Percentiles rank a stretch among this genome's conserved stretches.
Conservation (phyloP, 108 stramenopile genomes). For the Discostella stelligeroides region DNA sequence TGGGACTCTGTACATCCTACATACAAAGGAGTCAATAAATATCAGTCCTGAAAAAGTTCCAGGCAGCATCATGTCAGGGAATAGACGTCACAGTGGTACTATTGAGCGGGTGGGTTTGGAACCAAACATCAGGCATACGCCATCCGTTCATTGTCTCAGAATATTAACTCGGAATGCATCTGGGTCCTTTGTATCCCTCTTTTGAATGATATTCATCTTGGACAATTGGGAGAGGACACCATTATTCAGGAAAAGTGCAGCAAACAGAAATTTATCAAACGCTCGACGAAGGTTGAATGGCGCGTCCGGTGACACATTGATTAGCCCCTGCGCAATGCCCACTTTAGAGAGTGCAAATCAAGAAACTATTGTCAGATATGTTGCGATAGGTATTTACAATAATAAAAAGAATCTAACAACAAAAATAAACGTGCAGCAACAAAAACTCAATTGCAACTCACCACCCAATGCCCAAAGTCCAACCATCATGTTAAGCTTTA, state of each 20-base stretch:
- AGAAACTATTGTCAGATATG: no score
- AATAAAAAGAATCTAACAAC: no score
- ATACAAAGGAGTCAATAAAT: not conserved
- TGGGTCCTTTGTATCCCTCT: conserved; percentile 3
- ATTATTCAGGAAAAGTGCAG: conserved; percentile 28
- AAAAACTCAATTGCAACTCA: not conserved
- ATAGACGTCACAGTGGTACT: no score
- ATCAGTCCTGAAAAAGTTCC: no score
- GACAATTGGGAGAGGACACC: conserved; percentile 20
- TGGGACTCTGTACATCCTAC: not conserved
- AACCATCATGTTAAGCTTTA: conserved; percentile 39
- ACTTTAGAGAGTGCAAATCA: conserved; percentile 13
- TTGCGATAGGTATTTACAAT: no score
- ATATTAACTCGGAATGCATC: conserved; percentile 29
- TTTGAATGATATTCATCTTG: conserved; percentile 31
- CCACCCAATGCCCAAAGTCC: conserved; percentile 40
- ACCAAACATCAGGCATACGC: no score
- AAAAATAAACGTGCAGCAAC: conserved; percentile 2
- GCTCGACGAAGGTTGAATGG: conserved; percentile 32
- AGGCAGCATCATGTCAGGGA: not conserved
- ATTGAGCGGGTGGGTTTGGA: not conserved
- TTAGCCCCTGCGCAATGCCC: conserved; percentile 32
- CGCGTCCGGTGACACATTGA: not conserved
- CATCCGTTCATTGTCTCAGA: no score
- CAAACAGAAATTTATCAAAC: conserved; percentile 39